Conservation (phyloP, 192 early-diverging fungal species). For the Spizellomyces punctatus region DNA sequence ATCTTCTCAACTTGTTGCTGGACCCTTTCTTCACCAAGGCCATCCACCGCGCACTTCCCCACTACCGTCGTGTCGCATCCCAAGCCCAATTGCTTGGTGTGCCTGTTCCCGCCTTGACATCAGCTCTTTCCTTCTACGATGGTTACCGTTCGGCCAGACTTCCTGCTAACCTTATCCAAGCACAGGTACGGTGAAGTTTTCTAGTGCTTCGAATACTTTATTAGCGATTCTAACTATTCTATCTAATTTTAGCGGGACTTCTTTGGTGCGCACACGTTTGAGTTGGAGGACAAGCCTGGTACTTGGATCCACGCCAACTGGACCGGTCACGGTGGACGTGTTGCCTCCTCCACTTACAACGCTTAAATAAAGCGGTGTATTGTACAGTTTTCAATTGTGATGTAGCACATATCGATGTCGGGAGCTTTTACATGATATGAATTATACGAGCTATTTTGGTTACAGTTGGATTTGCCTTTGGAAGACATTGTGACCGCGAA, state of each 20-base stretch:
- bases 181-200: constrained; percentile 50
- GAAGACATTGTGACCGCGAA: too few relatives aligned
- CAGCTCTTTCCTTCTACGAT: constrained; percentile 96
- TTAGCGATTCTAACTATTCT: neutral
- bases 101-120: constrained; percentile 85
- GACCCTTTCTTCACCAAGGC: constrained; percentile 97
- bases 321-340: constrained; percentile 91
- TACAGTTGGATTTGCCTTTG: too few relatives aligned
- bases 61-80: constrained; percentile 87
- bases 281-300: constrained; percentile 76
- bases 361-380: constrained; percentile 43
- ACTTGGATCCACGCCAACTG: constrained; percentile 94
- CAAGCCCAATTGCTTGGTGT: constrained; percentile 82
- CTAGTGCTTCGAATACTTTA: neutral
- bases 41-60: constrained; percentile 76
- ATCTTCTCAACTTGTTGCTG: constrained; percentile 89
- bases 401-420: too few relatives aligned
- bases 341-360: constrained; percentile 70
- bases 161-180: constrained; percentile 96
- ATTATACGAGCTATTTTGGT: too few relatives aligned
- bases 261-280: constrained; percentile 98
- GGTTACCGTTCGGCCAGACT: constrained; percentile 89
- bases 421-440: too few relatives aligned
- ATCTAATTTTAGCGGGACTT: constrained; percentile 75
- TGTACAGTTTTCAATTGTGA: too few relatives aligned